Evolutionary conservation across 2,329 filamentous ascomycete genomes (phyloP).

Genomic region (Fusarium drepaniforme): DNA sequence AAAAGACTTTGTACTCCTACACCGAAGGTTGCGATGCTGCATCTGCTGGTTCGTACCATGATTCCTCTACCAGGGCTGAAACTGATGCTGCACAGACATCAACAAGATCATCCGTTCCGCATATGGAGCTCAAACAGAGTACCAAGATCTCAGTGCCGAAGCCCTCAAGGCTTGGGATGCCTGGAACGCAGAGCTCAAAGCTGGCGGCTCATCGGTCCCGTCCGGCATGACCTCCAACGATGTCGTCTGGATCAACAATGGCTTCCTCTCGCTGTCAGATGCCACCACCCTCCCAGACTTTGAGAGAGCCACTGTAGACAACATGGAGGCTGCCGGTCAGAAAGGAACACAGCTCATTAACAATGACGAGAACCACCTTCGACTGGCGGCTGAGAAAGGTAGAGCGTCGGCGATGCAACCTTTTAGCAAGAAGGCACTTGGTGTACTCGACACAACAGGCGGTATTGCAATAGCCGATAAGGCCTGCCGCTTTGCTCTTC

Average conservation of each 20-base stretch:
- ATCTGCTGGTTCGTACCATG: constrained; percentile 49
- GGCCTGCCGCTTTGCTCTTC: constrained; percentile 58
- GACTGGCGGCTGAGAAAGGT: constrained; percentile 45
- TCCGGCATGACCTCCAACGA: constrained; percentile 51
- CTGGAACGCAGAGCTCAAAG: constrained; percentile 57
- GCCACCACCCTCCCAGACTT: constrained; percentile 42
- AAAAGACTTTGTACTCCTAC: constrained; percentile 55
- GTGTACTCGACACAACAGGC: constrained; percentile 59
- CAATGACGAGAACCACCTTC: constrained; percentile 34
- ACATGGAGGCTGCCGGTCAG: constrained; percentile 50
- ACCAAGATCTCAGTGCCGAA: constrained; percentile 58
- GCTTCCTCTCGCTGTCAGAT: constrained; percentile 45
- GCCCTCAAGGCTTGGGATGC: constrained; percentile 54
- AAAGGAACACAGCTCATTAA: constrained; percentile 50
- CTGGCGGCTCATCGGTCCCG: constrained; percentile 43
- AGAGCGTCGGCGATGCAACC: constrained; percentile 52
- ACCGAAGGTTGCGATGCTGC: constrained; percentile 56
- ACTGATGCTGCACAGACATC: constrained; percentile 40
- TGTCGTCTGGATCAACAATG: constrained; percentile 53
- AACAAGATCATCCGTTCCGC: constrained; percentile 54
- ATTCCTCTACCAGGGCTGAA: neutral
- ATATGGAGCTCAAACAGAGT: constrained; percentile 56
- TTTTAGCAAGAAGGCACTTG: constrained; percentile 51
- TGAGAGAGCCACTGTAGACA: constrained; percentile 50
- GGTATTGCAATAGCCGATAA: constrained; percentile 60